A percentile compares a stretch with the other conserved stretches of the same genome.
Evolutionary conservation across 75 land plant species (phyloP).

Genomic region (Adiantum capillusveneris): DNA sequence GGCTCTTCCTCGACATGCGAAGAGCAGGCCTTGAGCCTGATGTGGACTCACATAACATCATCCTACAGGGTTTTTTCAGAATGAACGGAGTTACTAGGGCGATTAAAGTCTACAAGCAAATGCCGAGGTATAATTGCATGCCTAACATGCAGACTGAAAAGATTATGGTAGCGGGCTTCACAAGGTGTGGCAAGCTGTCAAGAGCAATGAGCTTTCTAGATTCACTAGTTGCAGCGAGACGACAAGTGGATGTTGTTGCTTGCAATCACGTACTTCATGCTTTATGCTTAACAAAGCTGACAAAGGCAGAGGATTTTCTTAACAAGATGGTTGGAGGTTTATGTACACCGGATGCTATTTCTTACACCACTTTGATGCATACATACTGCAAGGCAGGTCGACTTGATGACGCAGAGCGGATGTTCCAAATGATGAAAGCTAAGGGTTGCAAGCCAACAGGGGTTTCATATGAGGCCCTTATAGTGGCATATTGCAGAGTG

Average conservation of each 20-base stretch:
- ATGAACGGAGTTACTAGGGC: slow-evolving; percentile 11
- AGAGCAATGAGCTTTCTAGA: slow-evolving; percentile 15
- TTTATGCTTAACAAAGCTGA: slow-evolving; percentile 16
- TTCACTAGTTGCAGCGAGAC: slow-evolving; percentile 14
- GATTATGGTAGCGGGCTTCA: slow-evolving; percentile 23
- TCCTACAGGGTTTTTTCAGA: slow-evolving; percentile 21
- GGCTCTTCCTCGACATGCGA: slow-evolving; percentile 25
- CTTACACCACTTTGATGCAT: slow-evolving; percentile 57
- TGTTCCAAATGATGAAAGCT: slow-evolving; percentile 62
- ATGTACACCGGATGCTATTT: slow-evolving; percentile 45
- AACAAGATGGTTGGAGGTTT: slow-evolving; percentile 46
- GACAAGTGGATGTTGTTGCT: slow-evolving; percentile 20
- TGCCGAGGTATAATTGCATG: slow-evolving; percentile 46
- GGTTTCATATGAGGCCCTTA: slow-evolving; percentile 59
- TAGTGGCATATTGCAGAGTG: slow-evolving; percentile 58
- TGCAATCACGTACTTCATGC: slow-evolving; percentile 24
- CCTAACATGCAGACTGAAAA: slow-evolving; percentile 44
- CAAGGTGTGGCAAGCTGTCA: slow-evolving; percentile 13
- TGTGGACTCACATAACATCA: slow-evolving; percentile 27
- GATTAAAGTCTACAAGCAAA: slow-evolving; percentile 25
- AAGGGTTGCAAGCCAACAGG: slow-evolving; percentile 61
- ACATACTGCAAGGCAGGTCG: slow-evolving; percentile 64
- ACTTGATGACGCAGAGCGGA: slow-evolving; percentile 46
- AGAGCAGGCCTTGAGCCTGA: slow-evolving; percentile 22
- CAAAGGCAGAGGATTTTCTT: slow-evolving; percentile 63